Percentiles rank a stretch among this genome's conserved stretches.
Conservation (phyloP, 164 flowering plant genomes). For the Buxus sempervirens region DNA sequence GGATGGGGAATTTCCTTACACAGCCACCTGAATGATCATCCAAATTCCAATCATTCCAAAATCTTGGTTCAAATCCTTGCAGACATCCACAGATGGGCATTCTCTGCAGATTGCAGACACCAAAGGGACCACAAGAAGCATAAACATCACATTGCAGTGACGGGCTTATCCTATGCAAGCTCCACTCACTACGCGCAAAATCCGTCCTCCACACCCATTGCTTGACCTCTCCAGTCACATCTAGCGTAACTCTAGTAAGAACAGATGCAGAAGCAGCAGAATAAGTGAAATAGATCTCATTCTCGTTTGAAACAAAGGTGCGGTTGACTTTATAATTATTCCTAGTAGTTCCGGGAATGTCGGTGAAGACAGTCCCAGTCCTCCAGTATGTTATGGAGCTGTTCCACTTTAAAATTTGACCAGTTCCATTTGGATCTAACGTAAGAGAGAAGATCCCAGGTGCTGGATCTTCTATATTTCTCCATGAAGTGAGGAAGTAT, state of each 20-base stretch:
- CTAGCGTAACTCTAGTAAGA: constrained; percentile 19
- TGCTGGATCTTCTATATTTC: not conserved
- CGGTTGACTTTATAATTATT: constrained; percentile 4
- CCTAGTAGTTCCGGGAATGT: too few relatives aligned
- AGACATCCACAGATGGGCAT: constrained; percentile 15
- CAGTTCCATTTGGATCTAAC: not conserved
- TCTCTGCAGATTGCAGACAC: constrained; percentile 12
- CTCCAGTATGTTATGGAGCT: too few relatives aligned
- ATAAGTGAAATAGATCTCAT: constrained; percentile 14
- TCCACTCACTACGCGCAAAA: constrained; percentile 13
- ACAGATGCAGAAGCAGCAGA: not conserved
- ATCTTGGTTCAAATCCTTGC: constrained; percentile 16
- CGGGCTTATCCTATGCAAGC: constrained; percentile 24
- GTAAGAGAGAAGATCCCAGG: not conserved
- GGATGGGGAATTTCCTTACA: constrained; percentile 17
- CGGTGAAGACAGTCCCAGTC: too few relatives aligned
- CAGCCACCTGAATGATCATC: constrained; percentile 23
- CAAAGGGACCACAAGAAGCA: constrained; percentile 26
- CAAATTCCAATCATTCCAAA: constrained; percentile 15
- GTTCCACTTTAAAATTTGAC: not conserved
- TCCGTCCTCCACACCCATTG: constrained; percentile 13
- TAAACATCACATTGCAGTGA: constrained; percentile 13
- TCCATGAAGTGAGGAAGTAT: not conserved
- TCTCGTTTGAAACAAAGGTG: constrained; percentile 11
- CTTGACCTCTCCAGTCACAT: constrained; percentile 22